Percentiles rank a stretch among this genome's conserved stretches.
Evolutionary conservation across 2,329 filamentous ascomycete genomes (phyloP).

Genomic region (Hymenoscyphus fraxineus): DNA sequence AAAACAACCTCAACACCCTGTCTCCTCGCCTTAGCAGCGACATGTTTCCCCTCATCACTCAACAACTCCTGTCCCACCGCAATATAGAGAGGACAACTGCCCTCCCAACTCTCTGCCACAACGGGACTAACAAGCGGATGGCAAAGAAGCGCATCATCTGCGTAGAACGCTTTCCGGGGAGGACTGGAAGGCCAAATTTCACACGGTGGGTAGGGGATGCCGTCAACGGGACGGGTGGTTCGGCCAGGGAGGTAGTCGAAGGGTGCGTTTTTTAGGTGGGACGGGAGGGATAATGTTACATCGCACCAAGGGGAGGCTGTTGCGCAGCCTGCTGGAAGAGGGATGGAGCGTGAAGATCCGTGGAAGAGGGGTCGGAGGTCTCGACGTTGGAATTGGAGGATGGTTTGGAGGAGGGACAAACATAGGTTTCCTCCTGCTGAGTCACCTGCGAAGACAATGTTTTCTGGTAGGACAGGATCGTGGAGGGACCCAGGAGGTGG

Average conservation of each 20-base stretch:
- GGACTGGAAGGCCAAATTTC: conserved; percentile 54
- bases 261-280: conserved; percentile 45
- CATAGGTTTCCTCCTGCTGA: conserved; percentile 69
- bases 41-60: conserved; percentile 60
- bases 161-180: conserved; percentile 52
- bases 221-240: conserved; percentile 26
- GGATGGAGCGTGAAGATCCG: conserved; percentile 53
- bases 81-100: conserved; percentile 63
- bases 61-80: conserved; percentile 69
- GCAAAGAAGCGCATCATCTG: conserved; percentile 48
- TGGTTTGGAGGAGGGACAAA: conserved; percentile 62
- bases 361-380: conserved; percentile 54
- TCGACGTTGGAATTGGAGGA: conserved; percentile 58
- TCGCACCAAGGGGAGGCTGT: conserved; percentile 69
- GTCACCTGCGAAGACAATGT: conserved; percentile 72
- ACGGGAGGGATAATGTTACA: conserved; percentile 60
- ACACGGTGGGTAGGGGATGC: conserved; percentile 45
- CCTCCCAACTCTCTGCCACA: conserved; percentile 55
- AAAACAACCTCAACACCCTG: conserved; percentile 61
- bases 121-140: conserved; percentile 69
- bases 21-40: conserved; percentile 52
- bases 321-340: conserved; percentile 63
- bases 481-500: conserved; percentile 67
- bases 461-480: conserved; percentile 55
- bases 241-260: conserved; percentile 62